Evolutionary conservation across 225 moss, liverwort and hornwort species (phyloP).

Genomic region (Physcomitrellopsis africana): DNA sequence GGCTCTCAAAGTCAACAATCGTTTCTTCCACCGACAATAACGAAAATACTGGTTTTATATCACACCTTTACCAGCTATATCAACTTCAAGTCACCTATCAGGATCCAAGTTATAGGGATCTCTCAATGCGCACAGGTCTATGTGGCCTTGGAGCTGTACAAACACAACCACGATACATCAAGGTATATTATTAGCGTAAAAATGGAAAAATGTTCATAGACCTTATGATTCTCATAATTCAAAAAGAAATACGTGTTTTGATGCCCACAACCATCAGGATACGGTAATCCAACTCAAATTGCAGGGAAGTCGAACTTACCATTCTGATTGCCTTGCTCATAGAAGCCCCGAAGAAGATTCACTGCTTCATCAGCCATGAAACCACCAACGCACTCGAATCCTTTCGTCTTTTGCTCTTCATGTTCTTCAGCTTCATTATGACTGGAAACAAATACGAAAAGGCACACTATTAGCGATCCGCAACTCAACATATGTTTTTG

Average conservation of each 20-base stretch:
- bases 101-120: slow-evolving; percentile 29
- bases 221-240: not conserved
- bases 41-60: not conserved
- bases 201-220: not conserved
- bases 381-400: slow-evolving; percentile 72
- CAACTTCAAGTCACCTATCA: slow-evolving; percentile 12
- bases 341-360: slow-evolving; percentile 81
- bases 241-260: not conserved
- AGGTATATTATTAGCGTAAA: slow-evolving; percentile 8
- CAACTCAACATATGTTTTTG: slow-evolving; percentile 1
- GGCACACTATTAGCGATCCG: slow-evolving; percentile 10
- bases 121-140: slow-evolving; percentile 46
- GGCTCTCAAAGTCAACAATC: slow-evolving; percentile 24
- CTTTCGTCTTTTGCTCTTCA: slow-evolving; percentile 32
- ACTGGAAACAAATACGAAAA: slow-evolving; percentile 29
- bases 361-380: slow-evolving; percentile 92
- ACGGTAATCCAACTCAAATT: not conserved
- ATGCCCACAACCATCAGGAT: slow-evolving; percentile 3
- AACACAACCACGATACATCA: slow-evolving; percentile 16
- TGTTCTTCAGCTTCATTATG: slow-evolving; percentile 30
- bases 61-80: slow-evolving; percentile 6
- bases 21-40: slow-evolving; percentile 10
- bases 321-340: slow-evolving; percentile 89
- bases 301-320: slow-evolving; percentile 42
- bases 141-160: slow-evolving; percentile 68